Evolutionary conservation across 257 asterid genomes (phyloP).

Genomic region (Verbascum thapsus): DNA sequence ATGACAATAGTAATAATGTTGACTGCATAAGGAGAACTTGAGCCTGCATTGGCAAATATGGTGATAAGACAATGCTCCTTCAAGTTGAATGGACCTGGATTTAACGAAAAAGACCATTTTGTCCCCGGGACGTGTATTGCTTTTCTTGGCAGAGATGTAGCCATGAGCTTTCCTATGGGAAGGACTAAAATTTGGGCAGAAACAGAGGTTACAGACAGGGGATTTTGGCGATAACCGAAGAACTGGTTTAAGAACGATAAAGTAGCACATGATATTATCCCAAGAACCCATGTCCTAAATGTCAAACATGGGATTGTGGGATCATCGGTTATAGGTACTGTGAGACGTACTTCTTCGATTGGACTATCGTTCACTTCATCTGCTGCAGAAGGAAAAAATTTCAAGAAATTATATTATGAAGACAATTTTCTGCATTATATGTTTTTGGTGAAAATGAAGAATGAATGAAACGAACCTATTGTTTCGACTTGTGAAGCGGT

Average conservation of each 20-base stretch:
- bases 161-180: conserved; percentile 67
- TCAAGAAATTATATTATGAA: not conserved
- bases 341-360: conserved; percentile 68
- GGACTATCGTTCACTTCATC: conserved; percentile 70
- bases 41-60: conserved; percentile 62
- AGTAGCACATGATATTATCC: conserved; percentile 54
- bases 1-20: conserved; percentile 53
- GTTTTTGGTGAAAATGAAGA: not conserved
- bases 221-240: conserved; percentile 59
- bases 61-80: conserved; percentile 74
- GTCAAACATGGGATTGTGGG: conserved; percentile 68
- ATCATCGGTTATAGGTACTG: conserved; percentile 67
- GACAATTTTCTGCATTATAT: not conserved
- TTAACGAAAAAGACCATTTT: conserved; percentile 57
- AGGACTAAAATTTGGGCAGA: conserved; percentile 66
- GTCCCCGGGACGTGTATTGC: conserved; percentile 40
- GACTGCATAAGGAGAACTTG: conserved; percentile 50
- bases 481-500: conserved; percentile 25
- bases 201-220: conserved; percentile 54
- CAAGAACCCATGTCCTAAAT: conserved; percentile 67
- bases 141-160: conserved; percentile 49
- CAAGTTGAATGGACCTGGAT: conserved; percentile 76
- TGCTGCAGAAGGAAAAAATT: conserved; percentile 33
- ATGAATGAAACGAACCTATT: conserved; percentile 13
- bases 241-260: conserved; percentile 62